Conservation (phyloP, 495 filamentous ascomycete genomes). For the Trichocladium antarcticum region DNA sequence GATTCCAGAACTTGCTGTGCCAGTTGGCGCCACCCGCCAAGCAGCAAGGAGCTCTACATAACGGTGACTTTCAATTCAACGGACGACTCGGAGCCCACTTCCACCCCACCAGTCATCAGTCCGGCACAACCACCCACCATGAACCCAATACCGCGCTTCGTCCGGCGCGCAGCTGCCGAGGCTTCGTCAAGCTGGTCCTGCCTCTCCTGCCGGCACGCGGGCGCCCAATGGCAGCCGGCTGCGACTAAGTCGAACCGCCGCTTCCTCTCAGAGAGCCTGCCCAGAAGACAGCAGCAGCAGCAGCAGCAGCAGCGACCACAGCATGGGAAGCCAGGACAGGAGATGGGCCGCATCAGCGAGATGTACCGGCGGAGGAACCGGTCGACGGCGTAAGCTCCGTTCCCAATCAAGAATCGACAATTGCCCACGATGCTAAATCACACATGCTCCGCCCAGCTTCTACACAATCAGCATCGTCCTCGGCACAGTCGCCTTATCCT, state of each 20-base stretch:
- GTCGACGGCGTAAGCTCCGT: constrained; percentile 41
- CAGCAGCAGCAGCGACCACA: constrained; percentile 12
- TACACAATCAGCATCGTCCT: constrained; percentile 79
- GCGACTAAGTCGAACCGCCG: neutral
- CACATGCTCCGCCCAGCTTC: constrained; percentile 40
- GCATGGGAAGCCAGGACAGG: constrained; percentile 17
- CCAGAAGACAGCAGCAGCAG: constrained; percentile 10
- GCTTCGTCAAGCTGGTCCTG: constrained; percentile 11
- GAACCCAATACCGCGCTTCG: constrained; percentile 15
- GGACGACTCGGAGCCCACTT: neutral
- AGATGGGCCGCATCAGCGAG: constrained; percentile 45
- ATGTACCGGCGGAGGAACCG: constrained; percentile 48
- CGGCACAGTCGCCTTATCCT: constrained; percentile 82
- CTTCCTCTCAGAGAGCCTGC: constrained; percentile 16
- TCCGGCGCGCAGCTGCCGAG: constrained; percentile 4
- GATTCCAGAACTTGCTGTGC: no score
- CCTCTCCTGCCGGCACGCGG: constrained; percentile 13
- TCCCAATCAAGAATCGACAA: neutral
- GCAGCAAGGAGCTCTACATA: no score
- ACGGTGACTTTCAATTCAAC: neutral
- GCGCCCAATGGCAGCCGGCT: constrained; percentile 10
- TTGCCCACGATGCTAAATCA: constrained; percentile 1
- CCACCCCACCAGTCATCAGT: neutral
- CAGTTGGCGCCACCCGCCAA: neutral
- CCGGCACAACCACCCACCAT: neutral